Base-by-base conservation (phyloP, 2,329 filamentous ascomycete species). In the Neopestalotiopsis clavispora region DNA sequence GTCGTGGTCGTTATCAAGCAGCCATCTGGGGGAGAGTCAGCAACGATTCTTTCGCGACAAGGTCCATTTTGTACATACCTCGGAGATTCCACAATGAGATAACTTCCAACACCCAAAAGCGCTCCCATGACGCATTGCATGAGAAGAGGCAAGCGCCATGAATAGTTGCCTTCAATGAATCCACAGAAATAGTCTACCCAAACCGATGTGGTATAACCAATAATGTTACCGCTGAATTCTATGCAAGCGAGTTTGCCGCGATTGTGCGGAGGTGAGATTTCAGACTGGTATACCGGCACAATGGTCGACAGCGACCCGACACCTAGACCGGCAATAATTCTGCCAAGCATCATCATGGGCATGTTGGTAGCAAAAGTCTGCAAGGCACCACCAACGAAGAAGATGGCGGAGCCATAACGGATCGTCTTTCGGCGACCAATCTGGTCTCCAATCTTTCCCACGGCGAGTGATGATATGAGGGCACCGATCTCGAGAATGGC, bases 181-280 rank as follows among this genome's bases (percentile, higher is more conserved):
- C 93, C 96, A 81, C 95, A 98, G 76, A 96, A 95, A 82, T 98
- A 99, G 80, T 99, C 96, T 34, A 98, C 95, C 96, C 96, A 99
- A 28, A 98, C 95, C 74, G 95, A 98, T 66, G 94, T 94, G 67
- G 95, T 92, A 79, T 99, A 99, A 40, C 96, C 96, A 70, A 94
- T 91, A 72, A 99, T 97, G 81, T 99, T 99, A 67, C 96, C 96
- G 0, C 95, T 95, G 78, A 98, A 99, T 80, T 99, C 96, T 73
- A 99, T 98, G 80, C 96, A 98, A 30, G 95, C 96, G 71, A 99
- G 87, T 82, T 96, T 97, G 72, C 96, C 96, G 75, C 96, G 89
- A 80, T 97, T 98, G 78, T 99, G 96, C 4, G 96, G 94, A 63
- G 96, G 96, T 58, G 95, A 98, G 76, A 97, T 97, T 79, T 97